Conservation (phyloP, 345 rosid species). For the Aquilaria sinensis region DNA sequence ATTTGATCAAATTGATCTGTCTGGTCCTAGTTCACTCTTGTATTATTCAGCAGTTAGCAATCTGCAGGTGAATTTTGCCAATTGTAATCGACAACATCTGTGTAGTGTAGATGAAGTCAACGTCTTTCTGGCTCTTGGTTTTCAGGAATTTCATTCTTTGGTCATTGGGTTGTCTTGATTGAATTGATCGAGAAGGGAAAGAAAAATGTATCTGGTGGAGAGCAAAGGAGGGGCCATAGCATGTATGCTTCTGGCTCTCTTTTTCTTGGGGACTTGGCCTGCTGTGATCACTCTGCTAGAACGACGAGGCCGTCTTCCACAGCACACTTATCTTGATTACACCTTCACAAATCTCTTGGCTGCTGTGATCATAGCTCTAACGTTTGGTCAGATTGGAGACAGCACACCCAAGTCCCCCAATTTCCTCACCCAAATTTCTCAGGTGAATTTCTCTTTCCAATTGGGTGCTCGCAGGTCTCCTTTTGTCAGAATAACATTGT, state of each 20-base stretch:
- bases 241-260: constrained; percentile 70
- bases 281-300: constrained; percentile 71
- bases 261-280: constrained; percentile 88
- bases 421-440: constrained; percentile 59
- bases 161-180: constrained; percentile 1
- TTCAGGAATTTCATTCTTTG: too few species aligned
- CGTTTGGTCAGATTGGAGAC: constrained; percentile 65
- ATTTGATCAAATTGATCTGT: too few species aligned
- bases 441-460: constrained; percentile 25
- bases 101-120: too few species aligned
- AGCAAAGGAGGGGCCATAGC: constrained; percentile 85
- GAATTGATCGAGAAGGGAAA: constrained; percentile 8
- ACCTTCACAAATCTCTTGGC: constrained; percentile 77
- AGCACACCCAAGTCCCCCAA: constrained; percentile 44
- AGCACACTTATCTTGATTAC: constrained; percentile 84
- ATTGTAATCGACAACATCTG: neutral
- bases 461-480: neutral
- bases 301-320: constrained; percentile 87
- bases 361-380: constrained; percentile 65
- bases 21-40: too few species aligned
- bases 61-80: neutral
- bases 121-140: constrained; percentile 1
- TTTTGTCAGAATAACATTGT: neutral
- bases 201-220: constrained; percentile 48
- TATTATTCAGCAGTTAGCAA: too few species aligned